Evolutionary conservation across 805 yeast species (phyloP).

Genomic region (Deakozyma indianensis): DNA sequence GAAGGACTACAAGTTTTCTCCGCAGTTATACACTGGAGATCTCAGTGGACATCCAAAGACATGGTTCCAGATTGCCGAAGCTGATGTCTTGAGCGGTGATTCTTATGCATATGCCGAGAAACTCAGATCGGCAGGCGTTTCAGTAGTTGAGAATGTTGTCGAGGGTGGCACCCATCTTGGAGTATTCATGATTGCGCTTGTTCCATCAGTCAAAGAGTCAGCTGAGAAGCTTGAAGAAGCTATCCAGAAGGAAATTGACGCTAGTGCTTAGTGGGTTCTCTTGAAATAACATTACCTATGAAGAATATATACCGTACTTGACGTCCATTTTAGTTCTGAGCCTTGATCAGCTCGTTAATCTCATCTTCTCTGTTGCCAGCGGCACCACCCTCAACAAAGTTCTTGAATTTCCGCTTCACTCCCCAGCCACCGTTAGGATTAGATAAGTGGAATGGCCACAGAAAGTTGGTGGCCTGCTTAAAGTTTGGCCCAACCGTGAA

Average conservation of each 20-base stretch:
- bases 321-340: slow-evolving; percentile 56
- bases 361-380: slow-evolving; percentile 95
- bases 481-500: slow-evolving; percentile 96
- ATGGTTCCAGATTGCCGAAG: neutral
- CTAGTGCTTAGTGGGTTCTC: too few relatives aligned
- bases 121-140: neutral
- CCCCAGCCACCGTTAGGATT: slow-evolving; percentile 98
- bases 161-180: neutral
- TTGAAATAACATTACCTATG: too few relatives aligned
- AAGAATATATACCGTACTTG: too few relatives aligned
- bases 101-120: neutral
- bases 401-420: slow-evolving; percentile 91
- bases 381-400: slow-evolving; percentile 96
- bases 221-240: neutral
- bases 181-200: neutral
- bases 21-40: neutral
- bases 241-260: neutral
- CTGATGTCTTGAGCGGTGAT: neutral
- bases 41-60: neutral
- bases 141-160: neutral
- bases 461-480: slow-evolving; percentile 96
- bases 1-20: neutral
- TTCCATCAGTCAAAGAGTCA: neutral
- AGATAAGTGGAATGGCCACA: slow-evolving; percentile 95
- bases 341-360: slow-evolving; percentile 88